phyloP scores from a whole-genome alignment of 345 rosid species.

The Euphorbia lathyris region DNA sequence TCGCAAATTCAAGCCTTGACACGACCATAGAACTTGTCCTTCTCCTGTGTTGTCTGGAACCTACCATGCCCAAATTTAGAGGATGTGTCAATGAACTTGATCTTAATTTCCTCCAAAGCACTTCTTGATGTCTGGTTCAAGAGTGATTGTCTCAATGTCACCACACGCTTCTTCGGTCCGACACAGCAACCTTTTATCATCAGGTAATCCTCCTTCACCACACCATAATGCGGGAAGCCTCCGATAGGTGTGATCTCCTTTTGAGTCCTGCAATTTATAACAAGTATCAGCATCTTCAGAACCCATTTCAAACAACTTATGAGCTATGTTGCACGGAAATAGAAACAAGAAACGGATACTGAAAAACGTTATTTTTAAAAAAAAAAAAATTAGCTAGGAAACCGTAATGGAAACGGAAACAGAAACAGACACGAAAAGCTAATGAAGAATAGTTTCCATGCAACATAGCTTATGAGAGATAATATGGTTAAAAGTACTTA shows the following conservation, averaged over 20 bases:
- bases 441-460: no score
- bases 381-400: no score
- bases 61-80: no score
- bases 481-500: conserved; percentile 21
- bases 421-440: not conserved
- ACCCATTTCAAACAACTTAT: not conserved
- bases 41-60: no score
- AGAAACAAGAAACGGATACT: no score
- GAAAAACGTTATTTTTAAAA: no score
- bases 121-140: conserved; percentile 67
- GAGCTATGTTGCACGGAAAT: no score
- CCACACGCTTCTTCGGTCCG: conserved; percentile 91
- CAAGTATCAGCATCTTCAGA: not conserved
- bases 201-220: conserved; percentile 64
- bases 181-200: conserved; percentile 83
- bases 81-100: conserved; percentile 12
- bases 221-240: conserved; percentile 81
- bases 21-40: no score
- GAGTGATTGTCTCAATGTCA: conserved; percentile 64
- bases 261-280: conserved; percentile 52
- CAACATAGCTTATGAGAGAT: no score
- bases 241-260: conserved; percentile 78
- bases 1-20: no score
- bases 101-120: conserved; percentile 61
- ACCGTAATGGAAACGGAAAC: not conserved